A percentile compares a stretch with the other conserved stretches of the same genome.
Evolutionary conservation across 495 filamentous ascomycete genomes (phyloP).

Genomic region (Lineolata rhizophorae): DNA sequence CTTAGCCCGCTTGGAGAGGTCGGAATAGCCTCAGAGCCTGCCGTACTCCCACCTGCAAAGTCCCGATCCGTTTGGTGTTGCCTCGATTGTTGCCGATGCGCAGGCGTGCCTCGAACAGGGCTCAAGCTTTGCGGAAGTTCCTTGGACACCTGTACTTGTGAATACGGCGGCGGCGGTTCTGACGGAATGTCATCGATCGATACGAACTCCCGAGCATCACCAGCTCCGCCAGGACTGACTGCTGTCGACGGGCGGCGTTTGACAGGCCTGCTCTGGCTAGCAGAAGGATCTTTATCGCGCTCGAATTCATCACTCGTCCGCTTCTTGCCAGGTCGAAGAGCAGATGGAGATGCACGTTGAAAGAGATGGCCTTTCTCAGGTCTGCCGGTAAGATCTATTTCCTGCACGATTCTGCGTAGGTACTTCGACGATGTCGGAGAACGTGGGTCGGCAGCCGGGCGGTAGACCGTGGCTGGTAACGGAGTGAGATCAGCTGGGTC

Average conservation of each 20-base stretch:
- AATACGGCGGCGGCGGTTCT: neutral
- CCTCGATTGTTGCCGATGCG: neutral
- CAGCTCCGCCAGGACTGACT: neutral
- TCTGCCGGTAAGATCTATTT: slow-evolving; percentile 47
- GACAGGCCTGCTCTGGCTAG: neutral
- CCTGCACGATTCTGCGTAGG: slow-evolving; percentile 23
- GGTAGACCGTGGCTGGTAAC: too few species aligned
- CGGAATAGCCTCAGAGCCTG: neutral
- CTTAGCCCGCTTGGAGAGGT: neutral
- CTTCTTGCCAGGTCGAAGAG: slow-evolving; percentile 37
- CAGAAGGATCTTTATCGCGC: slow-evolving; percentile 15
- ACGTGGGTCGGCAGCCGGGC: neutral
- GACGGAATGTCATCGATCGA: neutral
- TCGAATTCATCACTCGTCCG: slow-evolving; percentile 52
- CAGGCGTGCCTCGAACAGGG: slow-evolving; percentile 3
- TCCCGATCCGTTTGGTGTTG: neutral
- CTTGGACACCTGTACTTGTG: neutral
- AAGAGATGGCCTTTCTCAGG: slow-evolving; percentile 6
- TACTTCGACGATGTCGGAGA: neutral
- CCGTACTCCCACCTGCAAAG: neutral
- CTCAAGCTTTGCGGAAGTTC: neutral
- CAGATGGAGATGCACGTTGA: slow-evolving; percentile 23
- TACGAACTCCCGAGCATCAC: neutral
- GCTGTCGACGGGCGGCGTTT: neutral
- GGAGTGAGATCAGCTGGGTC: neutral